Base-by-base conservation (phyloP, 176 grass and related monocot genomes). In the Luzula sylvatica region DNA sequence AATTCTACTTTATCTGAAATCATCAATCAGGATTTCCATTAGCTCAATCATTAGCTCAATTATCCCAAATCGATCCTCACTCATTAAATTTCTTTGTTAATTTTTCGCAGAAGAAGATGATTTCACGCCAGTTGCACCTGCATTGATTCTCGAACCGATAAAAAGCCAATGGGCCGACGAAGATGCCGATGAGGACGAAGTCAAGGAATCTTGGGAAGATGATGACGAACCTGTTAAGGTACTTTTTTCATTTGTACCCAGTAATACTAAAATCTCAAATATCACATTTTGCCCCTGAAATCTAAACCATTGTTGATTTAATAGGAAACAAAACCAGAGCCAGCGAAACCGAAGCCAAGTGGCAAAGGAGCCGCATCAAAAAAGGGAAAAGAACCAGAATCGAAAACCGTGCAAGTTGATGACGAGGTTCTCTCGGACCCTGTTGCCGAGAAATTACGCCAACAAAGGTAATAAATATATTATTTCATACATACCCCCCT, bases 171-270 rank as follows among this genome's bases (percentile, higher is more conserved):
- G 87, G 81, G 87, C n/a, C 25, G 81, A 92, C 63, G 87, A 92
- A 81, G 87, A 85, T 74, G 87, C 53, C 20, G 87, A 92, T 51
- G 81, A 81, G 41, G 81, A 92, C 3, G 76, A 92, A 57, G 69
- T 85, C 50, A 92, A 92, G 57, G 87, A 92, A 11, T 92, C 87
- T 11, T 92, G 87, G 87, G 87, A 92, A 81, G 87, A 92, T 24
- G 69, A 72, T 26, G 87, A 92, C 4, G 82, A 80, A 38, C 25
- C 58, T 35, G 85, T 79, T 18, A 73, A 92, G 81, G 87, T 85
- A 71, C 19, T 12, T 70, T 58, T 30, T 70, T 58, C 3, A 45
- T 16, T 70, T 59, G 8, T 4, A 29, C 46, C 20, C 30, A 46
- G 5, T n/a, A n/a, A n/a, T n/a, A n/a, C n/a, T n/a, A n/a, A n/a